These are phyloP conservation scores for Oropetium thomaeum DNA, from an alignment of 176 grass and related monocot species.

Conservation along the genomic window DNA sequence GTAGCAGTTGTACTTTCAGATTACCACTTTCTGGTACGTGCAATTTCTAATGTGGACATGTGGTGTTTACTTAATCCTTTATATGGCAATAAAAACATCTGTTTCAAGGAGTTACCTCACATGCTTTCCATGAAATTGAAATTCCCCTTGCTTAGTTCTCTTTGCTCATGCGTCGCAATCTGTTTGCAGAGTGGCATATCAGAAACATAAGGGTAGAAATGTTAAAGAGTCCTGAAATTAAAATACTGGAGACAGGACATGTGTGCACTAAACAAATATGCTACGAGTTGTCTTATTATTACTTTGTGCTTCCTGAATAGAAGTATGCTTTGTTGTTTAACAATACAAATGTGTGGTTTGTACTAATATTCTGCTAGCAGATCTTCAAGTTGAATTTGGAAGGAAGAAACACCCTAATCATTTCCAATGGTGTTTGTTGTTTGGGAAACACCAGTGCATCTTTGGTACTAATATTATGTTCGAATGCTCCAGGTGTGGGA, in stretches of 20 bases:
- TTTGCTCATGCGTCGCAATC: too few species aligned
- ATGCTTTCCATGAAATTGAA: too few species aligned
- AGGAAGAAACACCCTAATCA: neutral
- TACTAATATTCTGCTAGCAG: slow-evolving; percentile 8
- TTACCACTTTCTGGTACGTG: neutral
- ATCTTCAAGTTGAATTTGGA: neutral
- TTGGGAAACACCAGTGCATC: neutral
- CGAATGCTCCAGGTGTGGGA: slow-evolving; percentile 76
- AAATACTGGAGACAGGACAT: neutral
- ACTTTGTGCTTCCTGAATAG: neutral
- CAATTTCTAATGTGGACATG: neutral
- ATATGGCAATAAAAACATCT: neutral
- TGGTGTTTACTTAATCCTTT: neutral
- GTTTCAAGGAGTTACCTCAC: neutral
- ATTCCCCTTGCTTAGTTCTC: too few species aligned
- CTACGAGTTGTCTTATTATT: slow-evolving; percentile 1
- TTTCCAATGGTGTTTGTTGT: neutral
- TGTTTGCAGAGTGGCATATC: too few species aligned
- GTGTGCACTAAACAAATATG: neutral
- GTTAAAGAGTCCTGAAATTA: neutral
- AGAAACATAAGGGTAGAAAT: too few species aligned
- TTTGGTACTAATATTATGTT: slow-evolving; percentile 29
- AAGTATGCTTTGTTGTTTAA: neutral
- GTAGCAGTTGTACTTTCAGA: neutral
- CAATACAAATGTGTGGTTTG: neutral